Percentiles rank a stretch among this genome's conserved stretches.
Evolutionary conservation across 2,329 filamentous ascomycete species (phyloP).

Genomic region (Parasarocladium wereldwijsianum): DNA sequence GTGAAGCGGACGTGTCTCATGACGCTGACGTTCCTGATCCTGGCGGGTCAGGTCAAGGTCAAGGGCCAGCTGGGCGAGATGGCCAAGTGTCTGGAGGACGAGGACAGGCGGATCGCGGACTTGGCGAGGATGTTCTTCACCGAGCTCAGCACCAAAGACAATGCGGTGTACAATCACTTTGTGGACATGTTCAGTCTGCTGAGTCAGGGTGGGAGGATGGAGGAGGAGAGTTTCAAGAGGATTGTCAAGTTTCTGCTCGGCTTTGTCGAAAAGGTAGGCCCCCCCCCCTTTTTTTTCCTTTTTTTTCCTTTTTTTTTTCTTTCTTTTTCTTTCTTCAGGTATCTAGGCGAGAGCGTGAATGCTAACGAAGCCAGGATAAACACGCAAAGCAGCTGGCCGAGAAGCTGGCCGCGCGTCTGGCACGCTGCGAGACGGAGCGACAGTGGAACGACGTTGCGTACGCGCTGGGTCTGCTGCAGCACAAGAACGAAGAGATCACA

Average conservation of each 20-base stretch:
- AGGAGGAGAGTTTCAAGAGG: conserved; percentile 72
- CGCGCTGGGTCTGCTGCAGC: conserved; percentile 74
- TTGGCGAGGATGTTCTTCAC: conserved; percentile 97
- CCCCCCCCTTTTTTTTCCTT: too few relatives aligned
- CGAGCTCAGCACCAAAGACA: conserved; percentile 93
- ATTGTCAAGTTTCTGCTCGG: conserved; percentile 88
- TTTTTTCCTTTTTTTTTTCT: too few relatives aligned
- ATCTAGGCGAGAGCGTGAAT: too few relatives aligned
- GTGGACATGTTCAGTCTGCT: conserved; percentile 97
- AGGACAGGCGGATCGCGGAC: conserved; percentile 88
- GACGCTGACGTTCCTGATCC: conserved; percentile 93
- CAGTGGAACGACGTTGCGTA: conserved; percentile 98
- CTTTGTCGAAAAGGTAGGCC: conserved; percentile 86
- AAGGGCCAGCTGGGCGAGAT: conserved; percentile 97
- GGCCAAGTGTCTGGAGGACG: conserved; percentile 96
- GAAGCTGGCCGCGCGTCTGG: conserved; percentile 77
- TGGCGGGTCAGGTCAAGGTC: conserved; percentile 97
- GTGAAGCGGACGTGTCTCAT: conserved; percentile 97
- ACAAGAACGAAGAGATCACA: conserved; percentile 82
- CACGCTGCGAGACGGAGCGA: conserved; percentile 76
- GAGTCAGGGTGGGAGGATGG: conserved; percentile 64
- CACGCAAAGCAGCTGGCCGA: conserved; percentile 88
- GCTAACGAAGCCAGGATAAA: conserved; percentile 67
- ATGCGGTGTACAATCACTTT: conserved; percentile 98
- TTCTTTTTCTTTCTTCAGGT: too few relatives aligned